Base-by-base conservation (phyloP, 768 basidiomycete species). In the Pulveroboletus sp. region DNA sequence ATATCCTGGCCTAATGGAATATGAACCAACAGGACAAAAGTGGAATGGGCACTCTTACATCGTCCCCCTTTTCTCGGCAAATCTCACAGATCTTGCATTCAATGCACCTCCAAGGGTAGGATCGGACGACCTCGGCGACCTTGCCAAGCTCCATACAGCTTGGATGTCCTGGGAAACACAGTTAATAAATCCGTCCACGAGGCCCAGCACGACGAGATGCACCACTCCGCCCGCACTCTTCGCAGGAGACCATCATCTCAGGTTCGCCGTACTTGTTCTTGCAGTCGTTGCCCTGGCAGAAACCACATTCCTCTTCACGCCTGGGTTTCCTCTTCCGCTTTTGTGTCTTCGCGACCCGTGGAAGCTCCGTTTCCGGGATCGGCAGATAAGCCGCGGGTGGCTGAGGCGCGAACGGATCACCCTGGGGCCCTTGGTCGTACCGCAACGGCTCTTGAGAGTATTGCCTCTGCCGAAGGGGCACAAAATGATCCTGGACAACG, bases 1-100 rank as follows among this genome's bases (percentile, higher is more conserved):
- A 68, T 55, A 96, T 84, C 46, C 80, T 78, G 46, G 78, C 82
- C 89, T 94, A 21, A 62, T 47, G 27, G 27, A 41, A 45, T 11
- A 45, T 69, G 55, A 67, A 61, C 46, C n/a, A 51, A 30, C 28
- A 26, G 33, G 27, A 55, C 50, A 57, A 41, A 48, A 47, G 56
- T 49, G 47, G 31, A 31, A 54, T 45, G 46, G 26, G 37, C 17
- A 28, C 3, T 74, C 91, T 71, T 70, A 95, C 94, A 69, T 93
- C 92, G 68, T 92, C 86, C 18, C 88, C 90, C 63, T 93, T 93
- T 60, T 82, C 72, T 39, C 78, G 70, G 64, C 94, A 97, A 49
- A 91, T 73, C 71, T 93, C 90, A 66, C 94, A 98, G 50, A 74
- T 83, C 73, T 95, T 96, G 73, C 94, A 96, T 57, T 93, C 90